Evolutionary conservation across 257 asterid species (phyloP).

Genomic region (Solanum rostratum): DNA sequence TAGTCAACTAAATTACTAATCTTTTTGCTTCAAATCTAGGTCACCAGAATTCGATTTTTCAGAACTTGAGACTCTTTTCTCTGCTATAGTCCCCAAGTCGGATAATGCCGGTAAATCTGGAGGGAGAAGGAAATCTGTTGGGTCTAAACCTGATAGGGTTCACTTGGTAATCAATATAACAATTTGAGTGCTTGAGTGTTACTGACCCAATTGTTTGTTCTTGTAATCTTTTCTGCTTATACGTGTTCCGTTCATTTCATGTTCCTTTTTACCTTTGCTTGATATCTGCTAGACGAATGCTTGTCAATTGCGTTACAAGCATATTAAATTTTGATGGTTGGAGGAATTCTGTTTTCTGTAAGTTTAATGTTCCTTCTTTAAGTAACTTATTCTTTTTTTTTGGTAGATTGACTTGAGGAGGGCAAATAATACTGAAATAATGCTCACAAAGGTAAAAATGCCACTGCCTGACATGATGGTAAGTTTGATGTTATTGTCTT

Average conservation of each 20-base stretch:
- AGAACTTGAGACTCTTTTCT: constrained; percentile 92
- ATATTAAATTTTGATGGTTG: not conserved
- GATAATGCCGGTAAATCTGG: constrained; percentile 66
- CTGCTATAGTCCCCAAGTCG: constrained; percentile 80
- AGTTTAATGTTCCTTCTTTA: not conserved
- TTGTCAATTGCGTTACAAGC: not conserved
- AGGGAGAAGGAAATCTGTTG: constrained; percentile 78
- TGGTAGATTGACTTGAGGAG: constrained; percentile 91
- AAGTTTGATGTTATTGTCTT: constrained; percentile 12
- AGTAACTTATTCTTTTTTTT: constrained; percentile 4
- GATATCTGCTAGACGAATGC: not conserved
- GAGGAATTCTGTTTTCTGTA: not conserved
- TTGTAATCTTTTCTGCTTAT: not conserved
- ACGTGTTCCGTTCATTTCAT: not conserved
- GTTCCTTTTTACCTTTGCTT: not conserved
- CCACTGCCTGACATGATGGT: constrained; percentile 99
- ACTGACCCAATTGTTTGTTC: not conserved
- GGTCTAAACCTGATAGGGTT: constrained; percentile 79
- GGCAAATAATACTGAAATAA: constrained; percentile 96
- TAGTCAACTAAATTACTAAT: constrained; percentile 9
- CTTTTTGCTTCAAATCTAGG: constrained; percentile 28
- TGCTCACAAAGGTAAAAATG: constrained; percentile 99
- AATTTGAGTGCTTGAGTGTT: not conserved
- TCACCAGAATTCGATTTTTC: constrained; percentile 91
- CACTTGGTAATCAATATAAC: constrained; percentile 59